Evolutionary conservation across 2,329 filamentous ascomycete species (phyloP), one percentile per base, ranked within the genome.

Genomic region (Cladophialophora psammophila): DNA sequence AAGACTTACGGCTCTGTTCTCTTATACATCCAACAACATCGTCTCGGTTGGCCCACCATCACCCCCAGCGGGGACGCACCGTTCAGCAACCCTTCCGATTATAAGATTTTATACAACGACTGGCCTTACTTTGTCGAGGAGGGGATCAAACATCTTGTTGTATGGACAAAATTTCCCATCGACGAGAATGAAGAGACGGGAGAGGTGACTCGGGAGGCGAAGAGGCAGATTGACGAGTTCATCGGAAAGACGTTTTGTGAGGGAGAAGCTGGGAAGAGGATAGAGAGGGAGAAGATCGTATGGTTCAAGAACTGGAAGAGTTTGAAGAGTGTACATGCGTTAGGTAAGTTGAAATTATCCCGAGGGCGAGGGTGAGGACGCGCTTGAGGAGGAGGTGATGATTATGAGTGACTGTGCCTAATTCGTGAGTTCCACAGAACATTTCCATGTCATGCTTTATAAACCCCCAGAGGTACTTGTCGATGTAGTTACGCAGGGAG

Each of bases 291-390:
- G 58, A 81, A 84, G 73, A 87, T 91, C 53, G 77, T 93, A 68
- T 98, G 93, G 93, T 97, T 97, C 81, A 96, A 91, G 82, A 98
- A 98, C 75, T 97, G 93, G 93, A 86, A 84, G 62, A 87, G 86
- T 15, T 81, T 97, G 72, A 97, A 97, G 81, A 95, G 91, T 31
- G 87, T 98, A 34, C 88, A 93, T 73, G 88, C 91, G 0, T 87
- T 98, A 10, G 70, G 68, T 71, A 65, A 53, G 69, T 66, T 18
- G 35, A 53, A 13, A 38, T 34, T 20, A 9, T 56, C 48, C 18
- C 2, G 10, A n/a, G 10, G 13, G 40, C 40, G 40, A 26, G 2
- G 26, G 26, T 20, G 18, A 40, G 5, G 31, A 10, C 1, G 18
- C n/a, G 9, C 18, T 2, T 5, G 18, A 6, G 18, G 12, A 38